Evolutionary conservation across 495 filamentous ascomycete genomes (phyloP).

Genomic region (Penicillium daleae): DNA sequence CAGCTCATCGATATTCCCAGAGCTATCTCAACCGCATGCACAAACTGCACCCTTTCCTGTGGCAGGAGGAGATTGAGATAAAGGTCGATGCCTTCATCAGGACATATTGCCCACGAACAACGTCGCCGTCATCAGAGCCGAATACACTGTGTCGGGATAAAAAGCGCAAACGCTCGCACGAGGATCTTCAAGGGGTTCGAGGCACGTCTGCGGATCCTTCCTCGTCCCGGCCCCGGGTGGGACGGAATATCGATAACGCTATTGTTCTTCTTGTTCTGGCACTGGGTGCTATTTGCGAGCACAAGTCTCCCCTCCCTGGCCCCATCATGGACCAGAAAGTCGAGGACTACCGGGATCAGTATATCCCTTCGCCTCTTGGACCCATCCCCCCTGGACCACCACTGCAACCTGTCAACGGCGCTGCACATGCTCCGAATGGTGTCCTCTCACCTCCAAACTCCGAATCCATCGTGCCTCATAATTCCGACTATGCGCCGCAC

Average conservation of each 20-base stretch:
- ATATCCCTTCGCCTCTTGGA: conserved; percentile 30
- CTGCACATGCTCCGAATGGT: conserved; percentile 16
- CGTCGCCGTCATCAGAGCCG: conserved; percentile 12
- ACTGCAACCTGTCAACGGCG: not conserved
- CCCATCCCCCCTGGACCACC: conserved; percentile 16
- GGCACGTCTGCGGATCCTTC: conserved; percentile 22
- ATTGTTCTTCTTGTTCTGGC: conserved; percentile 82
- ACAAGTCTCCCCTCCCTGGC: conserved; percentile 61
- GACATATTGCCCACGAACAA: conserved; percentile 35
- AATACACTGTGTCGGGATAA: conserved; percentile 25
- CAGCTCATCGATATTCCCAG: conserved; percentile 63
- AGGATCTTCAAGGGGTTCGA: conserved; percentile 33
- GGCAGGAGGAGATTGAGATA: conserved; percentile 50
- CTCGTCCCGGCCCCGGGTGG: conserved; percentile 29
- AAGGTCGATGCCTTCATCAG: conserved; percentile 58
- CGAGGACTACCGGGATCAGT: conserved; percentile 33
- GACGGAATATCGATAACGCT: conserved; percentile 62
- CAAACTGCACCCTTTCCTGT: conserved; percentile 87
- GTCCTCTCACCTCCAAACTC: conserved; percentile 36
- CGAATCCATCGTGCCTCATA: conserved; percentile 26
- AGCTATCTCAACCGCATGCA: conserved; percentile 83
- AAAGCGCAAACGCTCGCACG: conserved; percentile 51
- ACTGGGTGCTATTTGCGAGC: conserved; percentile 80
- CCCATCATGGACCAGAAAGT: conserved; percentile 41
- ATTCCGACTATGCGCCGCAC: conserved; percentile 27